These are phyloP conservation scores for Calcarisporium arbuscula DNA, from an alignment of 2,329 filamentous ascomycete species.

Conservation along the genomic window DNA sequence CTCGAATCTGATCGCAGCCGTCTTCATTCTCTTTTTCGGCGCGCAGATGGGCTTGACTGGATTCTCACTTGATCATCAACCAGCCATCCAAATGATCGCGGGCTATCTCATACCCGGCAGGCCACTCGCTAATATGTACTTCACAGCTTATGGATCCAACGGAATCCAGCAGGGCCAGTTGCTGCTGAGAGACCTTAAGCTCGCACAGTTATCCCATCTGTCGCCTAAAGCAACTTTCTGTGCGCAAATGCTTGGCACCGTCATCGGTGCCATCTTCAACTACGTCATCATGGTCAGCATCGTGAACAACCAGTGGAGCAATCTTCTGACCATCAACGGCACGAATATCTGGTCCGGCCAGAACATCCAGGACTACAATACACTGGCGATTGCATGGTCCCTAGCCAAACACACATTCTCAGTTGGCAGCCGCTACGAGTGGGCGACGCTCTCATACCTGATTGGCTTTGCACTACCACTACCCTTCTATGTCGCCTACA, in stretches of 20 bases:
- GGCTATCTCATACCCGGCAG: slow-evolving; percentile 37
- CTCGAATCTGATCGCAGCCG: slow-evolving; percentile 24
- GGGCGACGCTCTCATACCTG: slow-evolving; percentile 9
- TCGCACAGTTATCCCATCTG: slow-evolving; percentile 26
- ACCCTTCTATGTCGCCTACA: slow-evolving; percentile 28
- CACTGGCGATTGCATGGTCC: slow-evolving; percentile 22
- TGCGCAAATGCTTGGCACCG: slow-evolving; percentile 33
- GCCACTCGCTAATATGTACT: slow-evolving; percentile 36
- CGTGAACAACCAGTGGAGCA: slow-evolving; percentile 30
- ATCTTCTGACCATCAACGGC: slow-evolving; percentile 28
- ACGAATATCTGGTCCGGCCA: slow-evolving; percentile 39
- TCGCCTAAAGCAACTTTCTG: slow-evolving; percentile 11
- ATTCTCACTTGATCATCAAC: slow-evolving; percentile 23
- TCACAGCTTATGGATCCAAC: slow-evolving; percentile 29
- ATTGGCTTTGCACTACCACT: slow-evolving; percentile 29
- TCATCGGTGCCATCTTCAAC: slow-evolving; percentile 37
- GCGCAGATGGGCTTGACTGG: slow-evolving; percentile 30
- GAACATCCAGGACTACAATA: slow-evolving; percentile 39
- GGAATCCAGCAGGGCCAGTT: slow-evolving; percentile 23
- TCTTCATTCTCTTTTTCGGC: slow-evolving; percentile 34
- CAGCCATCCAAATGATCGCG: slow-evolving; percentile 38
- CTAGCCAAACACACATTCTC: slow-evolving; percentile 16
- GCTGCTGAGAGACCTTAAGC: slow-evolving; percentile 19
- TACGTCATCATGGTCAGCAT: slow-evolving; percentile 40
- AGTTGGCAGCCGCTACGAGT: slow-evolving; percentile 15